A percentile compares a stretch with the other conserved stretches of the same genome.
Conservation (phyloP, 345 rosid species). For the Chamaenerion angustifolium region DNA sequence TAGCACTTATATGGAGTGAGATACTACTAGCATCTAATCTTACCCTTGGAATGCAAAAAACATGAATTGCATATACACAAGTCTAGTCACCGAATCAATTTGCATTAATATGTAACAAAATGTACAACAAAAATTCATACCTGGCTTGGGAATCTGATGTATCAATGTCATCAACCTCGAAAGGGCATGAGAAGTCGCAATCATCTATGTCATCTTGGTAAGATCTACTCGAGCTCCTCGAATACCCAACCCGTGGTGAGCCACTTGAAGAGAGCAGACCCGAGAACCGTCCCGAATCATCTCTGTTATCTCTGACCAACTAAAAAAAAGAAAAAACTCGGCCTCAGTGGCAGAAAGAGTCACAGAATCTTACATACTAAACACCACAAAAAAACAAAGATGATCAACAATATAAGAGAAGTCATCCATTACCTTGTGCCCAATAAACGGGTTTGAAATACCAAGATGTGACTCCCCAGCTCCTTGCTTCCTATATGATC, state of each 20-base stretch:
- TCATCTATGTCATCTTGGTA: conserved; percentile 70
- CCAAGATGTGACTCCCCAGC: conserved; percentile 53
- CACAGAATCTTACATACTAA: too few species aligned
- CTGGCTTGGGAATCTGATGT: conserved; percentile 41
- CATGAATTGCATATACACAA: too few species aligned
- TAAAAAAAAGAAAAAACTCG: conserved; percentile 16
- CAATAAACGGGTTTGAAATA: conserved; percentile 35
- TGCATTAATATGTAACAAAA: too few species aligned
- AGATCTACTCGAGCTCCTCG: conserved; percentile 80
- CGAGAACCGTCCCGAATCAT: conserved; percentile 79
- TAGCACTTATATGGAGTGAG: too few species aligned
- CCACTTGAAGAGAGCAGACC: conserved; percentile 77
- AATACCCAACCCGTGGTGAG: conserved; percentile 66
- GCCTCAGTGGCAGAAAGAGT: conserved; percentile 1
- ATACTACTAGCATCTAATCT: too few species aligned
- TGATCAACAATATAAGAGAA: not conserved
- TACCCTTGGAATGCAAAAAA: too few species aligned
- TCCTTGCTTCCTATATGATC: conserved; percentile 43
- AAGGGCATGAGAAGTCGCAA: conserved; percentile 77
- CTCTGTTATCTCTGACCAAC: conserved; percentile 53
- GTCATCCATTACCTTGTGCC: conserved; percentile 40
- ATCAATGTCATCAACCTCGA: conserved; percentile 78
- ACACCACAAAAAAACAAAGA: not conserved
- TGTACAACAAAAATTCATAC: conserved; percentile 15
- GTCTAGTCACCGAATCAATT: too few species aligned